Percentiles rank a stretch among this genome's conserved stretches.
phyloP scores from a whole-genome alignment of 176 grass and related monocot genomes.

The Guadua angustifolia region DNA sequence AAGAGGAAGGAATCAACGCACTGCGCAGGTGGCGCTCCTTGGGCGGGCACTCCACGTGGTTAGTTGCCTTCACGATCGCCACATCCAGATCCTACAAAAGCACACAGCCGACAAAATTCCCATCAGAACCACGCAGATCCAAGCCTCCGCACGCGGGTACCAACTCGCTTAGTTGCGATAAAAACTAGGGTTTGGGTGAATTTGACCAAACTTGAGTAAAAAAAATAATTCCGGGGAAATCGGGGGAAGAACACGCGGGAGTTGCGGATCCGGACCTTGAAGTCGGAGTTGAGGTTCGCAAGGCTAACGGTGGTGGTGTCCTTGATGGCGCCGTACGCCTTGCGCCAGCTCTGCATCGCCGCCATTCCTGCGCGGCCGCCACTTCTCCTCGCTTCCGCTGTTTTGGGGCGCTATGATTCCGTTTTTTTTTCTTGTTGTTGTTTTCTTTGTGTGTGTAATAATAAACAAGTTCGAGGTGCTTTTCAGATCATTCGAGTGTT shows the following conservation, averaged over 20 bases:
- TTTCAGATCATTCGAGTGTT: slow-evolving; percentile 12
- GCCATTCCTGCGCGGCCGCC: slow-evolving; percentile 58
- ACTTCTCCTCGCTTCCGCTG: not conserved
- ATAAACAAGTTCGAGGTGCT: not conserved
- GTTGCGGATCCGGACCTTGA: slow-evolving; percentile 67
- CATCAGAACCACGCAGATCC: slow-evolving; percentile 55
- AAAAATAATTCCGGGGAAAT: not conserved
- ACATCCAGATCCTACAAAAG: slow-evolving; percentile 98
- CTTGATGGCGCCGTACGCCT: slow-evolving; percentile 96
- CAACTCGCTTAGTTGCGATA: not conserved
- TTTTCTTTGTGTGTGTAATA: too few relatives aligned
- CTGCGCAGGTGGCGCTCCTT: slow-evolving; percentile 98
- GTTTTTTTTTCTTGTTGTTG: too few relatives aligned
- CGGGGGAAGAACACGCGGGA: too few relatives aligned
- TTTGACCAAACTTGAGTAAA: slow-evolving; percentile 12
- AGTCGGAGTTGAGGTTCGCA: slow-evolving; percentile 95
- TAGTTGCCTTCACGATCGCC: slow-evolving; percentile 98
- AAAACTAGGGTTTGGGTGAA: slow-evolving; percentile 38
- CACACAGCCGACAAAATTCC: not conserved
- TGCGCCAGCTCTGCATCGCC: slow-evolving; percentile 94
- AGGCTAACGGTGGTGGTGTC: slow-evolving; percentile 92
- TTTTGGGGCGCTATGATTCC: not conserved
- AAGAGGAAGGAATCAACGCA: slow-evolving; percentile 52
- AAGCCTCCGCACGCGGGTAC: not conserved
- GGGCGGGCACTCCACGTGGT: slow-evolving; percentile 88